Conservation (phyloP, 805 yeast species). For the Nakazawaea ishiwadae region DNA sequence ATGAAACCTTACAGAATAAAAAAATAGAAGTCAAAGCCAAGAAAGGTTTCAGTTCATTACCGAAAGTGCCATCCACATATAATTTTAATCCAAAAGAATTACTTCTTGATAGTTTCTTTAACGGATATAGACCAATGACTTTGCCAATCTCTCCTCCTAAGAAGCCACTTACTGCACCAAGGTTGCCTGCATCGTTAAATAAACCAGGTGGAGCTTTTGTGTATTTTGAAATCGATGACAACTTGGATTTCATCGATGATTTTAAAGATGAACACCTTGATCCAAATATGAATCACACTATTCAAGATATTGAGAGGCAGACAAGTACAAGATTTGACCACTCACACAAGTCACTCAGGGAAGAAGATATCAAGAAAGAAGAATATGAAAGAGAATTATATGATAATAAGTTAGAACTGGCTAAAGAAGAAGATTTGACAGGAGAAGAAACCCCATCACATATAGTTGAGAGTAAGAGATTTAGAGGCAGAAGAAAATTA, state of each 20-base stretch:
- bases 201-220: slow-evolving; percentile 20
- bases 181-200: slow-evolving; percentile 8
- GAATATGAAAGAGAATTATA: slow-evolving; percentile 10
- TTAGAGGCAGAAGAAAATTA: slow-evolving; percentile 17
- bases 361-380: slow-evolving; percentile 14
- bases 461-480: slow-evolving; percentile 15
- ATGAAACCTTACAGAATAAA: slow-evolving; percentile 2
- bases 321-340: slow-evolving; percentile 17
- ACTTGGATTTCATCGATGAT: slow-evolving; percentile 21
- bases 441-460: background rate
- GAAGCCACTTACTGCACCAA: slow-evolving; percentile 10
- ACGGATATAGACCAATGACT: slow-evolving; percentile 31
- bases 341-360: slow-evolving; percentile 18
- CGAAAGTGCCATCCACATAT: slow-evolving; percentile 29
- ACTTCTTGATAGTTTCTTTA: slow-evolving; percentile 28
- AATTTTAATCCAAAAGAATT: slow-evolving; percentile 28
- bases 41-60: slow-evolving; percentile 29
- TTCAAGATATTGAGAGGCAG: slow-evolving; percentile 13
- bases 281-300: slow-evolving; percentile 4
- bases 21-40: slow-evolving; percentile 12
- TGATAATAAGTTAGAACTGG: slow-evolving; percentile 8
- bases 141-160: slow-evolving; percentile 23
- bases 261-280: slow-evolving; percentile 10
- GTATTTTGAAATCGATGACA: slow-evolving; percentile 29
- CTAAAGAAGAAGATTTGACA: slow-evolving; percentile 11